Percentiles rank a stretch among this genome's conserved stretches.
These are phyloP conservation scores for Sarocladium kiliense DNA, from an alignment of 2,329 filamentous ascomycete species.

Conservation along the genomic window DNA sequence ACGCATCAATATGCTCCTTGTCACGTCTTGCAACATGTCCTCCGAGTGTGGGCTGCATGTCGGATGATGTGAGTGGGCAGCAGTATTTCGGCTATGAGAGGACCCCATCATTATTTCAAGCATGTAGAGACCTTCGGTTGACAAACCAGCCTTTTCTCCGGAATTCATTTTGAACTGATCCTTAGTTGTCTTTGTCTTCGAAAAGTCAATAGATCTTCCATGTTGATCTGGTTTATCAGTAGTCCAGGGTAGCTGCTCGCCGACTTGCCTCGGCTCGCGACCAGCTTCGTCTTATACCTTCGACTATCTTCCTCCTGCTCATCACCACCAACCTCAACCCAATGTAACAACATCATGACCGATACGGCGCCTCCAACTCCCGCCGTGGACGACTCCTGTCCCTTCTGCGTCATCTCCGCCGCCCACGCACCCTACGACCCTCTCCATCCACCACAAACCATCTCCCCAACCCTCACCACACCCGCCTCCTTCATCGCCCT, in stretches of 20 bases:
- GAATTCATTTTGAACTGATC: too few species aligned
- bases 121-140: too few species aligned
- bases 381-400: constrained; percentile 35
- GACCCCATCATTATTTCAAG: too few species aligned
- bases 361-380: neutral
- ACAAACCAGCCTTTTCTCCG: too few species aligned
- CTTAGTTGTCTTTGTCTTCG: too few species aligned
- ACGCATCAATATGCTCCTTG: too few species aligned
- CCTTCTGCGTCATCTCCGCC: constrained; percentile 57
- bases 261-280: constrained; percentile 1
- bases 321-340: neutral
- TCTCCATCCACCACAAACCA: constrained; percentile 32
- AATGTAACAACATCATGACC: constrained; percentile 4
- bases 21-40: too few species aligned
- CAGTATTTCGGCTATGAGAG: too few species aligned
- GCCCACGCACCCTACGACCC: constrained; percentile 44
- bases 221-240: neutral
- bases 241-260: neutral
- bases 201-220: too few species aligned
- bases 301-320: neutral
- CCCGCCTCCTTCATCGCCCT: constrained; percentile 63
- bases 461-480: constrained; percentile 27
- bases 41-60: too few species aligned
- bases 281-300: neutral
- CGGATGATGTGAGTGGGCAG: too few species aligned